A percentile compares a stretch with the other conserved stretches of the same genome.
phyloP scores from a whole-genome alignment of 2,329 filamentous ascomycete species.

The Ophiostoma populinum region DNA sequence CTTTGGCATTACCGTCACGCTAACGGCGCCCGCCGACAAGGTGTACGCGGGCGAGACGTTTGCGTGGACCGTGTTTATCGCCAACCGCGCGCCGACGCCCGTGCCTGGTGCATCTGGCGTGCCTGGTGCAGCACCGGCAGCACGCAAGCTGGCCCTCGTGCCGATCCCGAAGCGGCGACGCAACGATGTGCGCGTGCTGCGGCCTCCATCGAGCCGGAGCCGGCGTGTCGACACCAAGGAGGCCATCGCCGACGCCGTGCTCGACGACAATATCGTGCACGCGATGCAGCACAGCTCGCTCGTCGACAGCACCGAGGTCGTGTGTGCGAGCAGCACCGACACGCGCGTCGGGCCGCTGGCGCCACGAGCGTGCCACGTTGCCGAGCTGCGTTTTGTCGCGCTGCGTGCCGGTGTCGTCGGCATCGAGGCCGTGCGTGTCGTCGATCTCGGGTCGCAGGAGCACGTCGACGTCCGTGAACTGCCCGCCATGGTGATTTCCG shows the following conservation, averaged over 20 bases:
- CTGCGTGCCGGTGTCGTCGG: constrained; percentile 47
- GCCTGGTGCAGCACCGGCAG: constrained; percentile 12
- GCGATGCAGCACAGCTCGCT: constrained; percentile 50
- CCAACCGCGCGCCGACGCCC: constrained; percentile 43
- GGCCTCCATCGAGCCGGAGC: constrained; percentile 39
- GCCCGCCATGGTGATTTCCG: constrained; percentile 44
- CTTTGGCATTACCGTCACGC: constrained; percentile 59
- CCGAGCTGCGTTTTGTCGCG: constrained; percentile 55
- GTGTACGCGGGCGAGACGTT: constrained; percentile 51
- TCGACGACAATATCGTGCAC: constrained; percentile 56
- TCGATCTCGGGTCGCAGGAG: constrained; percentile 59
- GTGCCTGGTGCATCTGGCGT: constrained; percentile 1
- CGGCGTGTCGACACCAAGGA: constrained; percentile 12
- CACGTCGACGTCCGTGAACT: constrained; percentile 62
- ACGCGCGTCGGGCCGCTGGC: constrained; percentile 55
- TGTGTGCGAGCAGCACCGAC: constrained; percentile 59
- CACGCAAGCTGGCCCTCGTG: constrained; percentile 53
- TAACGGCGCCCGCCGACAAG: constrained; percentile 40
- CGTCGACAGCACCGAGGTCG: constrained; percentile 46
- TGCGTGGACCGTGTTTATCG: constrained; percentile 55
- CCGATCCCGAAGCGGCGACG: constrained; percentile 48
- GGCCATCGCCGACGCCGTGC: constrained; percentile 43
- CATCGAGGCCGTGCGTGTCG: constrained; percentile 55
- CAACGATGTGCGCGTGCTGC: constrained; percentile 33
- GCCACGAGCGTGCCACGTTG: constrained; percentile 55